Base-by-base conservation (phyloP, 768 basidiomycete genomes). In the Rhodosporidiobolus odoratus region DNA sequence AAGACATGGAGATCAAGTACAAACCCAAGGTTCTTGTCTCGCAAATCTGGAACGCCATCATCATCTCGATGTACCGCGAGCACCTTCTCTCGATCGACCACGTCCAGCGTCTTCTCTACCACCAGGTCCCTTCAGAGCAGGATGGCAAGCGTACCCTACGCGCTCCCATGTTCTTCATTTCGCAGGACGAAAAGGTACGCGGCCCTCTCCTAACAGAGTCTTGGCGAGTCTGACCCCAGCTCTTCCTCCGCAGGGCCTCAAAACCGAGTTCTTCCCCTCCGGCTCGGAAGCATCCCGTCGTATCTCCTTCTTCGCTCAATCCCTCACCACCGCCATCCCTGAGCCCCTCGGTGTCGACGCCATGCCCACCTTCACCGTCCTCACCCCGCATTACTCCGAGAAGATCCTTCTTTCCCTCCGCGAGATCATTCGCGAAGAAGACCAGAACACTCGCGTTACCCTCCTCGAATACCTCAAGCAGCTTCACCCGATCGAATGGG, bases 1-100 rank as follows among this genome's bases (percentile, higher is more conserved):
- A 83, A 54, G 94, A 96, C 75, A 95, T 98, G 94, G 93, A 96
- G 79, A 86, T 95, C 75, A 96, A 94, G 81, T 98, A 98, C 82
- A 98, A 98, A 81, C 96, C 96, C 60, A 99, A 98, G 88, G 92
- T 99, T 47, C 85, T 99, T 48, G 95, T 99, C 53, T 96, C 94
- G 23, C 96, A 97, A 81, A 94, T 99, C 65, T 98, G 96, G 96
- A 99, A 99, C 79, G 96, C 96, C 32, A 88, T 99, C 81, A 96
- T 99, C 81, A 98, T 99, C 75, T 98, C 95, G 21, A 99, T 99
- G 96, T 99, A 98, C 81, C 88, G 96, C 78, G 96, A 99, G 80
- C 96, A 98, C 79, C 80, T 99, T n/a, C 83, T 98, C 58, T 97
- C 94, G 58, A 99, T 99, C 78, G 93, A 97, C 76, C 96, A 99